phyloP scores from a whole-genome alignment of 768 basidiomycete species.

The Hericium erinaceus region DNA sequence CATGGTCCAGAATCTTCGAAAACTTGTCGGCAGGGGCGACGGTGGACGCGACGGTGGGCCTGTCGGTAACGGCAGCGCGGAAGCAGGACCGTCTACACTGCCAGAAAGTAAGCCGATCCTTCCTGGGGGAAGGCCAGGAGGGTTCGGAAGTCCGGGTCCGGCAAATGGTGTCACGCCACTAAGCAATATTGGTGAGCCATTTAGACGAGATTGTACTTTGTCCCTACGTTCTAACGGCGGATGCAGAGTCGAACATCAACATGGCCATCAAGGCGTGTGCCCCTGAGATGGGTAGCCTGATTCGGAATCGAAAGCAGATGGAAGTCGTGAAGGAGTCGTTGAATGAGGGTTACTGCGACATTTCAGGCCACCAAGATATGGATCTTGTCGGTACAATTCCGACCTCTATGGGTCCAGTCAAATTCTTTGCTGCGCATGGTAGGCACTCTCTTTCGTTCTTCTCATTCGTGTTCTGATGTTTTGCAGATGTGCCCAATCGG shows the following conservation, averaged over 20 bases:
- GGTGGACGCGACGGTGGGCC: too few species aligned
- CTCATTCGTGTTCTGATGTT: background rate
- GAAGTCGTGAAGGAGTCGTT: constrained; percentile 62
- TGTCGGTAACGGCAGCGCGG: too few species aligned
- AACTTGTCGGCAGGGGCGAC: constrained; percentile 1
- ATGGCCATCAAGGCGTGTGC: constrained; percentile 67
- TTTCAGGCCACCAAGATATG: constrained; percentile 56
- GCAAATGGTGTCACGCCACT: constrained; percentile 29
- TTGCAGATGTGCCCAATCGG: constrained; percentile 47
- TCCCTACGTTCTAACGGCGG: background rate
- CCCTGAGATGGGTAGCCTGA: constrained; percentile 50
- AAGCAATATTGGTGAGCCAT: constrained; percentile 31
- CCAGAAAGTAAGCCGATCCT: too few species aligned
- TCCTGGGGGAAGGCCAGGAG: too few species aligned
- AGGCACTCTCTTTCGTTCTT: background rate
- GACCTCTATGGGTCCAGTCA: constrained; percentile 3
- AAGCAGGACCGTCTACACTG: too few species aligned
- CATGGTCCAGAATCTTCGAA: background rate
- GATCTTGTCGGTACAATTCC: constrained; percentile 41
- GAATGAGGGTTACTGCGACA: constrained; percentile 79
- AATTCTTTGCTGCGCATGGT: constrained; percentile 6
- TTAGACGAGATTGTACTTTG: background rate
- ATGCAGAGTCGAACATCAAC: constrained; percentile 16
- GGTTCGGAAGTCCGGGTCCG: background rate
- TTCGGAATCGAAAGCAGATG: constrained; percentile 62